phyloP scores from a whole-genome alignment of 2,329 filamentous ascomycete genomes.

The Trichoderma koningiopsis region DNA sequence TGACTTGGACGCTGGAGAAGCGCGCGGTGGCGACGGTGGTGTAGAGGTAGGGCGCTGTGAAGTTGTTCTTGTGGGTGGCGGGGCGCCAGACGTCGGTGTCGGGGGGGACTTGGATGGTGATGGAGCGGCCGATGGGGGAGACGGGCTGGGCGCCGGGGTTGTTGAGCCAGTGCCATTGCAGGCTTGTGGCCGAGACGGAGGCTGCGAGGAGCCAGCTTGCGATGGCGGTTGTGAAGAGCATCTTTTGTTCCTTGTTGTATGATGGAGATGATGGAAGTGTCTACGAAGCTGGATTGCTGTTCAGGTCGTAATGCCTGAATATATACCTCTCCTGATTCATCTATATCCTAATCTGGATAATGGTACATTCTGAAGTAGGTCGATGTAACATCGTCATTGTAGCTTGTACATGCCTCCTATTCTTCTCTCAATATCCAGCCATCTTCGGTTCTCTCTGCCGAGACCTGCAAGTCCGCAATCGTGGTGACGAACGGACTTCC shows the following conservation, averaged over 20 bases:
- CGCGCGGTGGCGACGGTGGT: slow-evolving; percentile 20
- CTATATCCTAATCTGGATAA: not conserved
- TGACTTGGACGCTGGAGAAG: slow-evolving; percentile 28
- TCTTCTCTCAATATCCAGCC: not conserved
- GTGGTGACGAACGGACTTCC: not conserved
- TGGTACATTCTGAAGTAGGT: not conserved
- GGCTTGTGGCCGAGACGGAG: not conserved
- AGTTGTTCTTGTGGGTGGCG: slow-evolving; percentile 25
- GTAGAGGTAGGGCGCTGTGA: slow-evolving; percentile 29
- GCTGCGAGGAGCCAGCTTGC: slow-evolving; percentile 9
- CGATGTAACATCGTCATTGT: not conserved
- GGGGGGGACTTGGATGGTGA: slow-evolving; percentile 28
- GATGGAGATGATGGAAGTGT: not conserved
- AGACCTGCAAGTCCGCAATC: not conserved
- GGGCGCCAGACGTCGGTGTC: slow-evolving; percentile 30
- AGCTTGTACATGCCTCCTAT: not conserved
- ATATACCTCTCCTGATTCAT: not conserved
- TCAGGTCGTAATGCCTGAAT: not conserved
- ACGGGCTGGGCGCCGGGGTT: slow-evolving; percentile 18
- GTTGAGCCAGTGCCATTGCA: slow-evolving; percentile 26
- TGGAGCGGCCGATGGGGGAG: slow-evolving; percentile 22
- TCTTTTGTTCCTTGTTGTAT: not conserved
- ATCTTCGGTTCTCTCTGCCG: not conserved
- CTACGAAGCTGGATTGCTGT: not conserved
- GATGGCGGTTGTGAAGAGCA: slow-evolving; percentile 1